A percentile compares a stretch with the other conserved stretches of the same genome.
These are phyloP conservation scores for Penicillium brevicompactum DNA, from an alignment of 2,329 filamentous ascomycete genomes.

Conservation along the genomic window DNA sequence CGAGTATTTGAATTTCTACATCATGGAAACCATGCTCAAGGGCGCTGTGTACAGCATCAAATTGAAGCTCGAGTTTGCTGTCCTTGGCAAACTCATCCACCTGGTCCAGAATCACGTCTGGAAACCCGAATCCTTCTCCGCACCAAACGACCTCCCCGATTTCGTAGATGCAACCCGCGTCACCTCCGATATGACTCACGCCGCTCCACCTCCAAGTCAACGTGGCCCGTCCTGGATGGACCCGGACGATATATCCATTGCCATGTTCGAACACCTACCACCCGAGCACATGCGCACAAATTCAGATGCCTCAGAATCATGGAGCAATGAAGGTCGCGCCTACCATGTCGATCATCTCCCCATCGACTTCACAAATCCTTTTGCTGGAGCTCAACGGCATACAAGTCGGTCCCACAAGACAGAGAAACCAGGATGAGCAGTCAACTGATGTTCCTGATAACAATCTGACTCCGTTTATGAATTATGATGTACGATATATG, in stretches of 20 bases:
- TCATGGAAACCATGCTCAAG: constrained; percentile 52
- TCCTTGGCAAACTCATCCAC: constrained; percentile 48
- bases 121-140: constrained; percentile 38
- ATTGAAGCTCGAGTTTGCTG: constrained; percentile 54
- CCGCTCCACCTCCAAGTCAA: constrained; percentile 24
- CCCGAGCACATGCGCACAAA: constrained; percentile 20
- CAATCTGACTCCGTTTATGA: constrained; percentile 11
- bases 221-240: constrained; percentile 37
- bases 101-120: constrained; percentile 43
- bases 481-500: constrained; percentile 22
- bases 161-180: constrained; percentile 49
- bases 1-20: constrained; percentile 48
- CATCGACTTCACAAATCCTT: constrained; percentile 27
- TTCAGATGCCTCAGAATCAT: constrained; percentile 32
- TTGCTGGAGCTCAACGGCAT: constrained; percentile 12
- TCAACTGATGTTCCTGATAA: not conserved
- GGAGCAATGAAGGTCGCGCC: constrained; percentile 33
- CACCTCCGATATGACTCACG: constrained; percentile 45
- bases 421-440: constrained; percentile 18
- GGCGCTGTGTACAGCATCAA: constrained; percentile 53
- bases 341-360: constrained; percentile 21
- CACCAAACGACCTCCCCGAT: constrained; percentile 39
- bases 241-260: constrained; percentile 39
- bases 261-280: constrained; percentile 40
- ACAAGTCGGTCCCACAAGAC: constrained; percentile 4